Percentiles rank a stretch among this genome's conserved stretches.
phyloP scores from a whole-genome alignment of 768 basidiomycete species.

The Suillus subaureus region DNA sequence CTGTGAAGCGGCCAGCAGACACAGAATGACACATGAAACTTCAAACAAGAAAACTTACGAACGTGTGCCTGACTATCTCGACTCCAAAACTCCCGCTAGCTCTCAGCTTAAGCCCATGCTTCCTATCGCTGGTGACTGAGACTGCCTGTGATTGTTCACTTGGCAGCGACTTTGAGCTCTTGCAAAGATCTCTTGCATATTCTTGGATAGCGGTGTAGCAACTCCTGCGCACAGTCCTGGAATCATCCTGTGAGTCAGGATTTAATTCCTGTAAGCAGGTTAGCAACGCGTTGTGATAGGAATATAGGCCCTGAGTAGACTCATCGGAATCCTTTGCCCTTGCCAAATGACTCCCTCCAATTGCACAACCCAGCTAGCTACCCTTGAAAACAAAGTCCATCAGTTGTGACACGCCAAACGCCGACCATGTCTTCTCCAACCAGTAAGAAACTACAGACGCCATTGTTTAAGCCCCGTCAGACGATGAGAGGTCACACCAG shows the following conservation, averaged over 20 bases:
- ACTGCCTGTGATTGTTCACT: neutral
- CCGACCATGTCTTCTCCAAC: neutral
- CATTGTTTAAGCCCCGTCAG: neutral
- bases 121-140: neutral
- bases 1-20: neutral
- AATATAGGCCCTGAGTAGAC: neutral
- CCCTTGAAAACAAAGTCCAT: neutral
- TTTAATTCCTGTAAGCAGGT: neutral
- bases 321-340: neutral
- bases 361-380: neutral
- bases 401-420: too few relatives aligned
- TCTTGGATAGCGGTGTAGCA: too few relatives aligned
- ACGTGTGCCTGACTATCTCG: neutral
- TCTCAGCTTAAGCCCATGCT: too few relatives aligned
- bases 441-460: neutral
- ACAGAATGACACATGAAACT: neutral
- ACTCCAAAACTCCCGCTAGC: neutral
- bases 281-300: neutral
- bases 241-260: neutral
- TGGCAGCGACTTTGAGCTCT: too few relatives aligned
- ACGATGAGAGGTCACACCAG: neutral
- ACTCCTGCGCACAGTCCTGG: neutral
- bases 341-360: neutral
- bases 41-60: neutral
- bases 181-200: too few relatives aligned